Base-by-base conservation (phyloP, 2,329 filamentous ascomycete species). In the Anthostomella pinea region DNA sequence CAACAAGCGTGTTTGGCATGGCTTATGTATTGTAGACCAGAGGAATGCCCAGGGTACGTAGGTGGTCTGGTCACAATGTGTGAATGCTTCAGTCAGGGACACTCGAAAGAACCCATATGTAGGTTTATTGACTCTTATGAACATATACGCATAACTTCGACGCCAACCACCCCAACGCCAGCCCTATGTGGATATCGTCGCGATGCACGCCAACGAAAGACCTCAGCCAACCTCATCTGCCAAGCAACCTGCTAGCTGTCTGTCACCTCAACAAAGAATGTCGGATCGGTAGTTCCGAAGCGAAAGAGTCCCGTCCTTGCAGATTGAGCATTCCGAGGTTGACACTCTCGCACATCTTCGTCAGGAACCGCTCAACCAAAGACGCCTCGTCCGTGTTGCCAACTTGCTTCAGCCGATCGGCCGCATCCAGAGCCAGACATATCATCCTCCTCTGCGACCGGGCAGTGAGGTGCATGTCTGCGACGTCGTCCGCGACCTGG, bases 351-450 rank as follows among this genome's bases (percentile, higher is more conserved):
- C 31, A 44, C 22, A 56, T 36, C 11, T 31, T 40, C 6, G 17
- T 22, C 29, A 46, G 24, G 17, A 57, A 44, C 7, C 48, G 51
- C 13, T 53, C 49, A 15, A 57, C 24, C 53, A 53, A 54, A 13
- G 52, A 51, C 11, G 42, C 48, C 30, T 57, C 52, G 15, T 43
- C 43, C 5, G 31, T 9, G 21, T 55, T 38, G 2, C 54, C 54
- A 3, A 48, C 44, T 29, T 44, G 43, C 24, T 49, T 53, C 9
- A 58, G 31, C 17, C 48, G 40, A 18, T 51, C 45, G 5, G 46
- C 43, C 5, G 54, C 47, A 30, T 59, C 56, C 6, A 54, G 31
- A 14, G 53, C 48, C 4, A 59, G 29, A 29, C 42, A 56, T 17
- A 48, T 25, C 15, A 50, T 17, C 13, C 44, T 30, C 18, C 34